Evolutionary conservation across 306 rosid species (phyloP), one percentile per base, ranked within the genome.

Genomic region (Inga laurina): DNA sequence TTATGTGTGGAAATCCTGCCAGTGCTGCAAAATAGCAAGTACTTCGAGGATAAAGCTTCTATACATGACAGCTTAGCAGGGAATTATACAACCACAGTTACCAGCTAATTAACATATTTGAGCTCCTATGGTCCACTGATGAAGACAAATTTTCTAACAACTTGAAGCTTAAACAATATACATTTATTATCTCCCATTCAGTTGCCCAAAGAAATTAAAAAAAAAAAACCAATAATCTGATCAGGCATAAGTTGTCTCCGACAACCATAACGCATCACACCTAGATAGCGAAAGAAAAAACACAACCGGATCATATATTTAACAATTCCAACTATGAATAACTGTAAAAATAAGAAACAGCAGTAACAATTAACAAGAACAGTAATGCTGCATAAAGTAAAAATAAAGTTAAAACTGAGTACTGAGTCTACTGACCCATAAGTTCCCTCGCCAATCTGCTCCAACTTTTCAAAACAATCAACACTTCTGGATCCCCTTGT

Each of bases 371-470:
- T 22, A 76, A 13, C 44, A 3, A n/a, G 14, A 54, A 39, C 11
- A 22, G 41, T 34, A 43, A 78, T 27, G 61, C 9, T 27, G 46
- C 18, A 59, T 1, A 15, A 11, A 16, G 11, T 21, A 61, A 64
- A 48, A 12, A 48, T 11, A 48, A 12, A 13, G 57, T 15, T 15
- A 51, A 51, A 49, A 49, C 8, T 8, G 41, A 16, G 18, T 0
- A 48, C 15, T 48, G 15, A 48, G 15, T 44, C 48, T 44, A 77
- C 88, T 32, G 8, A 94, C 97, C 99, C 99, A 78, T 95, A 95
- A 59, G 99, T 95, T 43, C 99, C 99, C 88, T 95, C 99, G 74
- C 99, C 99, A 81, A 95, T 95, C 85, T 95, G 99, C 74, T 95
- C 99, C 91, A 95, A 86, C 77, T 93, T 95, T 76, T 95, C 98